Evolutionary conservation across 768 basidiomycete genomes (phyloP).

Genomic region (Hirschioporus abietinus): DNA sequence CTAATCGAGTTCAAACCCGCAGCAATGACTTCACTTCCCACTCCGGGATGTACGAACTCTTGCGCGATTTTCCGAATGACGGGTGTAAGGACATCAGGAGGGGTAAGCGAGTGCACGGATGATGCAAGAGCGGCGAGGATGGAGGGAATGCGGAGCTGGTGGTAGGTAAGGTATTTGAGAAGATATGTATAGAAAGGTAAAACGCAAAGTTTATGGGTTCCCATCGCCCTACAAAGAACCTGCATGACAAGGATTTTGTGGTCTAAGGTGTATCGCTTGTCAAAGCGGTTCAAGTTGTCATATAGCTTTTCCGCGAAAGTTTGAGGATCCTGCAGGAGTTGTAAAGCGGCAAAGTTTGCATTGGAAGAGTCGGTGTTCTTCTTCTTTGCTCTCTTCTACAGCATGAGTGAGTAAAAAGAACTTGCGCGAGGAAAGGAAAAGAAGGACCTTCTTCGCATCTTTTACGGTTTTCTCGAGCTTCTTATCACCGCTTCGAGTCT

Average conservation of each 20-base stretch:
- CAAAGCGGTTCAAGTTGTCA: conserved; percentile 74
- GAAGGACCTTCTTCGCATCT: conserved; percentile 62
- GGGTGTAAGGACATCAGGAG: conserved; percentile 86
- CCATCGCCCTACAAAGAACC: conserved; percentile 90
- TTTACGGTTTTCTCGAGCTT: conserved; percentile 73
- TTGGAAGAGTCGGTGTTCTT: conserved; percentile 25
- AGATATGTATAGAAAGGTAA: conserved; percentile 96
- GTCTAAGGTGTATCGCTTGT: conserved; percentile 93
- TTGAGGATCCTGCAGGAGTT: conserved; percentile 92
- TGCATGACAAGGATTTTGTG: conserved; percentile 98
- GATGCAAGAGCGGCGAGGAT: conserved; percentile 94
- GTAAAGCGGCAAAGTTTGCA: conserved; percentile 83
- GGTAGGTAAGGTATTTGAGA: conserved; percentile 87
- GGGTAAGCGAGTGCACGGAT: conserved; percentile 91
- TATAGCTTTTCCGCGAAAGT: conserved; percentile 93
- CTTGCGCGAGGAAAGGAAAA: neutral
- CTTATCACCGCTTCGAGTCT: conserved; percentile 77
- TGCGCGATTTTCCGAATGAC: conserved; percentile 87
- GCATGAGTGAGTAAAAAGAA: conserved; percentile 5
- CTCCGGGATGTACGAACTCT: conserved; percentile 97
- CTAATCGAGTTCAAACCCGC: conserved; percentile 96
- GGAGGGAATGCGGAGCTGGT: conserved; percentile 86
- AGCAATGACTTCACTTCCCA: conserved; percentile 90
- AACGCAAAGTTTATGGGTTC: conserved; percentile 86
- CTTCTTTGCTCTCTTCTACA: conserved; percentile 30